phyloP scores from a whole-genome alignment of 2,329 filamentous ascomycete genomes.

The Fusarium staphyleae region DNA sequence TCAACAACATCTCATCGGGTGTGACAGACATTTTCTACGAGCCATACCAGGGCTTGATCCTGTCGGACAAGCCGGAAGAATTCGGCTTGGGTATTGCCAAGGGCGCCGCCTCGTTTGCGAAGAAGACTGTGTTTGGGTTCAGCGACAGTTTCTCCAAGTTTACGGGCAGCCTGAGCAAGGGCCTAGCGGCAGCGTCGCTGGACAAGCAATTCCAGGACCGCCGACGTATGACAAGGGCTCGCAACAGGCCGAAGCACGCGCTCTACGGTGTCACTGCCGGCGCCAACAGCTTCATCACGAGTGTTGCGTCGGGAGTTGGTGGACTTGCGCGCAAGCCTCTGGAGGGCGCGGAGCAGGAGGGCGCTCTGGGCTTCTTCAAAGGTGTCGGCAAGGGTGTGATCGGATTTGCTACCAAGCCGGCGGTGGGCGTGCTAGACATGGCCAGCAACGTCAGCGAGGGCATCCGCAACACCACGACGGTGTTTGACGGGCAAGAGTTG shows the following conservation, averaged over 20 bases:
- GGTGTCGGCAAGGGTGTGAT: conserved; percentile 94
- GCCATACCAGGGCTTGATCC: conserved; percentile 95
- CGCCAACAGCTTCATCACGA: conserved; percentile 92
- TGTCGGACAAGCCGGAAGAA: conserved; percentile 94
- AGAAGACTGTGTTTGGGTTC: conserved; percentile 98
- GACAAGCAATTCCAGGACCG: conserved; percentile 99
- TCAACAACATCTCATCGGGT: conserved; percentile 97
- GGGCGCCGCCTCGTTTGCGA: conserved; percentile 94
- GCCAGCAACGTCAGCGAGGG: conserved; percentile 97
- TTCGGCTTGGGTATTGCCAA: conserved; percentile 95
- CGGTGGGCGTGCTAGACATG: conserved; percentile 95
- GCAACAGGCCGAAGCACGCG: conserved; percentile 96
- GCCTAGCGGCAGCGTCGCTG: conserved; percentile 90
- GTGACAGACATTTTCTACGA: conserved; percentile 99
- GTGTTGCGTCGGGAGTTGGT: conserved; percentile 90
- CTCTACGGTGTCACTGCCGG: conserved; percentile 95
- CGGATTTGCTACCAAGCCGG: conserved; percentile 94
- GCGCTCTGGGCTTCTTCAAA: conserved; percentile 93
- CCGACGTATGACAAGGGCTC: conserved; percentile 87
- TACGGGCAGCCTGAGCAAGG: conserved; percentile 96
- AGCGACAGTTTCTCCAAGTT: conserved; percentile 98
- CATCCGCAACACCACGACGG: conserved; percentile 97
- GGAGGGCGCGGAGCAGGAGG: conserved; percentile 95
- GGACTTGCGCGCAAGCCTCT: conserved; percentile 92
- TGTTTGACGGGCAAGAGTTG: conserved; percentile 93